Evolutionary conservation across 495 filamentous ascomycete species (phyloP).

Genomic region (Trichoderma parareesei): DNA sequence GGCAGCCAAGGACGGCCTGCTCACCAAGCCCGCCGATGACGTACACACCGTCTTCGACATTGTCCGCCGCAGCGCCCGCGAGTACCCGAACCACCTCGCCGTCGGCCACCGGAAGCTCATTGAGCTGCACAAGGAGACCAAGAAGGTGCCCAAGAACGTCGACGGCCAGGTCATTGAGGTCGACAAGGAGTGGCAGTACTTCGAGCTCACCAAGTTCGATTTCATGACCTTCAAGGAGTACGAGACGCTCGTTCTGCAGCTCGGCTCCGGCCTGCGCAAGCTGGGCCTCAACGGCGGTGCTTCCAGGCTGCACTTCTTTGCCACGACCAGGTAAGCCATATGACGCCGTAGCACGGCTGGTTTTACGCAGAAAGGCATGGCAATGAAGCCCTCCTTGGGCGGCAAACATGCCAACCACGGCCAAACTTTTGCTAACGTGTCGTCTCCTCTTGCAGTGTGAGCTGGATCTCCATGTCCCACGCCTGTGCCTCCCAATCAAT

Average conservation of each 20-base stretch:
- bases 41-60: slow-evolving; percentile 54
- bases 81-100: slow-evolving; percentile 48
- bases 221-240: slow-evolving; percentile 57
- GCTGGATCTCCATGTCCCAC: slow-evolving; percentile 51
- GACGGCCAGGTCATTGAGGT: slow-evolving; percentile 53
- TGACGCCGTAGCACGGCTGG: slow-evolving; percentile 7
- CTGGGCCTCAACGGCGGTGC: slow-evolving; percentile 38
- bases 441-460: slow-evolving; percentile 23
- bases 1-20: slow-evolving; percentile 44
- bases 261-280: slow-evolving; percentile 50
- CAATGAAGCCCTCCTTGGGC: slow-evolving; percentile 53
- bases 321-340: slow-evolving; percentile 41
- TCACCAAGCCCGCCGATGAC: slow-evolving; percentile 39
- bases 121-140: slow-evolving; percentile 51
- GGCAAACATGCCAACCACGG: slow-evolving; percentile 13
- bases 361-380: slow-evolving; percentile 16
- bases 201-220: slow-evolving; percentile 52
- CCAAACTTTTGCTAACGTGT: not conserved
- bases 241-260: slow-evolving; percentile 40
- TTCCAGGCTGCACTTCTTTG: slow-evolving; percentile 54
- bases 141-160: slow-evolving; percentile 60
- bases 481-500: slow-evolving; percentile 81
- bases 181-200: slow-evolving; percentile 62
- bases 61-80: slow-evolving; percentile 42
- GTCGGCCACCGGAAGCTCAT: slow-evolving; percentile 51